phyloP scores from a whole-genome alignment of 331 rosid genomes.

The Prunus yedoensis region DNA sequence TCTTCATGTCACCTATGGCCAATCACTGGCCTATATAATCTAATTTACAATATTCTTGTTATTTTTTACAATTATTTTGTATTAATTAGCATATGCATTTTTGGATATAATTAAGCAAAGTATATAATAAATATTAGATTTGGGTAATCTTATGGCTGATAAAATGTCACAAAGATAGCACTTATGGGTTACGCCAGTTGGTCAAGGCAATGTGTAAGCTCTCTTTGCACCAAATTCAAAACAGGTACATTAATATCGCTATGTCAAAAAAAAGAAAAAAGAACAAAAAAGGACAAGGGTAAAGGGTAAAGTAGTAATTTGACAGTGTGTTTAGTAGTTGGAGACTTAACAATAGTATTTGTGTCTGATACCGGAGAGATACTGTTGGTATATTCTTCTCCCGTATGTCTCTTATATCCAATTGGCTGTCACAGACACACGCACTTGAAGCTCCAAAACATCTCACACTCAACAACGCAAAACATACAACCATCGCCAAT shows the following conservation, averaged over 20 bases:
- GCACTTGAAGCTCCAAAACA: constrained; percentile 15
- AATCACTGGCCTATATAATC: not conserved
- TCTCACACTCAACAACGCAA: not conserved
- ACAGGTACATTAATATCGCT: no score
- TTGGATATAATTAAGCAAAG: no score
- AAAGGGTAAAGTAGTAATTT: constrained; percentile 20
- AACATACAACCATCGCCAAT: not conserved
- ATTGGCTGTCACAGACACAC: constrained; percentile 17
- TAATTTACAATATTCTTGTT: no score
- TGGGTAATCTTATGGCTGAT: no score
- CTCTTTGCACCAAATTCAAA: no score
- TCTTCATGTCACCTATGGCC: not conserved
- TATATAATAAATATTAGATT: no score
- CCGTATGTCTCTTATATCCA: constrained; percentile 26
- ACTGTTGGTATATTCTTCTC: constrained; percentile 41
- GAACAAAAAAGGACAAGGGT: no score
- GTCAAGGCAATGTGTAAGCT: no score
- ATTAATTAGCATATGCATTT: no score
- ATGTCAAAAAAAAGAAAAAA: no score
- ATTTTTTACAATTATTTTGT: no score
- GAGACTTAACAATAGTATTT: not conserved
- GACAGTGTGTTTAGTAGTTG: constrained; percentile 6
- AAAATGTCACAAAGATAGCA: no score
- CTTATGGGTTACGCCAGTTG: rapidly evolving
- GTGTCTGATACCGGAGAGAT: constrained; percentile 15